A percentile compares a stretch with the other conserved stretches of the same genome.
These are phyloP conservation scores for Lentinula sp. DNA, from an alignment of 768 basidiomycete genomes.

Conservation along the genomic window DNA sequence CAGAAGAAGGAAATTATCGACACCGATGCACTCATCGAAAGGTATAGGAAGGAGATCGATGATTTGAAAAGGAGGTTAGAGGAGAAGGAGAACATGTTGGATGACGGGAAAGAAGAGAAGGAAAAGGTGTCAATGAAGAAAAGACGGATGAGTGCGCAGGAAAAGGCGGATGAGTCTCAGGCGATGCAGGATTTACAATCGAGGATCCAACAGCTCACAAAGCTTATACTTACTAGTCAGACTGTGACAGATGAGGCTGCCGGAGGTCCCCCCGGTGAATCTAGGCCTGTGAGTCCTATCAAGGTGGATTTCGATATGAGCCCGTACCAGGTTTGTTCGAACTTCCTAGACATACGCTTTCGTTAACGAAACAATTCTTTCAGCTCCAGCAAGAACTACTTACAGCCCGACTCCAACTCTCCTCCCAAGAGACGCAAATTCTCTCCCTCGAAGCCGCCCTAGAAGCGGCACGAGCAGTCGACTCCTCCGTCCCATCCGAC, in stretches of 20 bases:
- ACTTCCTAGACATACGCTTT: not conserved
- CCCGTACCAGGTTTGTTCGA: slow-evolving; percentile 55
- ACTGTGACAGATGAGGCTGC: slow-evolving; percentile 60
- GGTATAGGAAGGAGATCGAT: slow-evolving; percentile 93
- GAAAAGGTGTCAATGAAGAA: slow-evolving; percentile 25
- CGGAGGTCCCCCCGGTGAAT: slow-evolving; percentile 44
- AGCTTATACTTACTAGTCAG: slow-evolving; percentile 80
- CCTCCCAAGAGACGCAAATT: slow-evolving; percentile 79
- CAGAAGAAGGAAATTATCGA: slow-evolving; percentile 93
- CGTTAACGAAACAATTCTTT: not conserved
- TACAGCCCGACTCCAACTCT: slow-evolving; percentile 67
- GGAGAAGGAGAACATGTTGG: slow-evolving; percentile 61
- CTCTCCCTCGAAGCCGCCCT: slow-evolving; percentile 78
- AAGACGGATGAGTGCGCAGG: slow-evolving; percentile 28
- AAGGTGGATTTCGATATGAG: slow-evolving; percentile 91
- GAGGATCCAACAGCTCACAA: slow-evolving; percentile 78
- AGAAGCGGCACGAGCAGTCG: slow-evolving; percentile 28
- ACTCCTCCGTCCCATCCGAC: slow-evolving; percentile 41
- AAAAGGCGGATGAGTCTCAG: slow-evolving; percentile 83
- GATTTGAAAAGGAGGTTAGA: slow-evolving; percentile 71
- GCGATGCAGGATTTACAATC: slow-evolving; percentile 80
- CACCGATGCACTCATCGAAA: slow-evolving; percentile 88
- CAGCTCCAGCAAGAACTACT: slow-evolving; percentile 88
- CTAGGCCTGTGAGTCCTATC: slow-evolving; percentile 73
- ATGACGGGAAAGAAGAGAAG: not conserved